These are phyloP conservation scores for Xylaria grammica DNA, from an alignment of 495 filamentous ascomycete genomes.

Conservation along the genomic window DNA sequence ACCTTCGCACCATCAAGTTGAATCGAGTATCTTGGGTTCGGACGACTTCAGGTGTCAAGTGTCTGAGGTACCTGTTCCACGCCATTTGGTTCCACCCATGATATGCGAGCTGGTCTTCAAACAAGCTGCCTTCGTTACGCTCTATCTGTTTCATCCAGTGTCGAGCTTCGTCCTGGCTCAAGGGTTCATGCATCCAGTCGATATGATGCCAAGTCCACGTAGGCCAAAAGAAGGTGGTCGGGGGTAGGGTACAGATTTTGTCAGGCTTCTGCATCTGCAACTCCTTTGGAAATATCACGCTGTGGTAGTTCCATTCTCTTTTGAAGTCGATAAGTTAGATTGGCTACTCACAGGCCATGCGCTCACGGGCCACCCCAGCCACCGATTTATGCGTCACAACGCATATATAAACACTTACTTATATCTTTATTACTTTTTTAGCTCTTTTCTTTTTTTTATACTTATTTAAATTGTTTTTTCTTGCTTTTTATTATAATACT, in stretches of 20 bases:
- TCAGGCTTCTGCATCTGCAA: slow-evolving; percentile 41
- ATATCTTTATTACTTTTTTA: too few species aligned
- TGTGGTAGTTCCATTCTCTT: slow-evolving; percentile 58
- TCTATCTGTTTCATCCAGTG: slow-evolving; percentile 43
- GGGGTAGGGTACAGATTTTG: slow-evolving; percentile 50
- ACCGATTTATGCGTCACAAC: too few species aligned
- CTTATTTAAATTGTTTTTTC: too few species aligned
- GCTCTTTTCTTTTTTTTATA: too few species aligned
- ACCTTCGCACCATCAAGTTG: too few species aligned
- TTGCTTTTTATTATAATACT: too few species aligned
- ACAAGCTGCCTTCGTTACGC: slow-evolving; percentile 45
- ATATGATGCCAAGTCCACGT: slow-evolving; percentile 54
- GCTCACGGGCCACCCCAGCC: too few species aligned
- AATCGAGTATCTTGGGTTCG: too few species aligned
- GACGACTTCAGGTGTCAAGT: too few species aligned
- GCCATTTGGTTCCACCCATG: slow-evolving; percentile 56
- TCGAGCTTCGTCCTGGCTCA: slow-evolving; percentile 38
- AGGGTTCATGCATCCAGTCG: slow-evolving; percentile 51
- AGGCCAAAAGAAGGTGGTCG: slow-evolving; percentile 55
- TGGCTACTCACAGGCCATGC: too few species aligned
- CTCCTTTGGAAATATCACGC: slow-evolving; percentile 48
- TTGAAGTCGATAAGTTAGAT: too few species aligned
- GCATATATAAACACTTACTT: too few species aligned
- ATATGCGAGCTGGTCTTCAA: slow-evolving; percentile 51
- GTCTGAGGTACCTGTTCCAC: slow-evolving; percentile 48